Conservation (phyloP, 768 basidiomycete genomes). For the Kwoniella europaea region DNA sequence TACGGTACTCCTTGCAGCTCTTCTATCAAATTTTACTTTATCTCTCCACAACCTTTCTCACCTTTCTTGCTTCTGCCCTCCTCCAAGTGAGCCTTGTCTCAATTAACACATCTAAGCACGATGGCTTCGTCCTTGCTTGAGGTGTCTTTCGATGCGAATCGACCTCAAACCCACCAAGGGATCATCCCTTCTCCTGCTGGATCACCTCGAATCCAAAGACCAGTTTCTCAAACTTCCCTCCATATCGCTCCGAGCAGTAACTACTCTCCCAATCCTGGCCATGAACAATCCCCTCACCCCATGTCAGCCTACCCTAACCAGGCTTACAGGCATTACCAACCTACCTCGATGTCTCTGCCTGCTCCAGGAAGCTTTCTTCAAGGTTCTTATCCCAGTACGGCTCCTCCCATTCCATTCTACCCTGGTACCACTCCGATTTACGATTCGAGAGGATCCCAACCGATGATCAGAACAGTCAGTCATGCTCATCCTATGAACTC, state of each 20-base stretch:
- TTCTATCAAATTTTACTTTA: constrained; percentile 16
- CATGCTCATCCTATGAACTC: constrained; percentile 52
- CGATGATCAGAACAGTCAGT: constrained; percentile 47
- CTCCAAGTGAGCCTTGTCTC: not conserved
- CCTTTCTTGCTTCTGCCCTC: not conserved
- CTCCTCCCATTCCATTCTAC: constrained; percentile 36
- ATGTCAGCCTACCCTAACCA: constrained; percentile 30
- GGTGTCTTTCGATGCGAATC: constrained; percentile 27
- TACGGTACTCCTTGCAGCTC: constrained; percentile 36
- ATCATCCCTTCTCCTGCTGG: constrained; percentile 36
- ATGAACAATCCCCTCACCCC: constrained; percentile 22
- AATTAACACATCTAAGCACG: not conserved
- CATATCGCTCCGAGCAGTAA: constrained; percentile 32
- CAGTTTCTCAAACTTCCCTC: constrained; percentile 39
- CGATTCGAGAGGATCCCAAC: constrained; percentile 33
- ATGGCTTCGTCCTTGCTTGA: constrained; percentile 31
- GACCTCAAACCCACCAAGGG: constrained; percentile 47
- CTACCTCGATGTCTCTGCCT: constrained; percentile 24
- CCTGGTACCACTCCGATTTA: constrained; percentile 32
- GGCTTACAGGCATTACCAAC: constrained; percentile 19
- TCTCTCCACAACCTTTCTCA: not conserved
- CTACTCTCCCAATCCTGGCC: constrained; percentile 26
- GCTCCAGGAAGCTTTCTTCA: constrained; percentile 18
- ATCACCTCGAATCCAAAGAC: constrained; percentile 42
- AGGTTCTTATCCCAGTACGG: constrained; percentile 27